Evolutionary conservation across 176 grass and related monocot species (phyloP), one percentile per base, ranked within the genome.

Genomic region (Oryza australiensis): DNA sequence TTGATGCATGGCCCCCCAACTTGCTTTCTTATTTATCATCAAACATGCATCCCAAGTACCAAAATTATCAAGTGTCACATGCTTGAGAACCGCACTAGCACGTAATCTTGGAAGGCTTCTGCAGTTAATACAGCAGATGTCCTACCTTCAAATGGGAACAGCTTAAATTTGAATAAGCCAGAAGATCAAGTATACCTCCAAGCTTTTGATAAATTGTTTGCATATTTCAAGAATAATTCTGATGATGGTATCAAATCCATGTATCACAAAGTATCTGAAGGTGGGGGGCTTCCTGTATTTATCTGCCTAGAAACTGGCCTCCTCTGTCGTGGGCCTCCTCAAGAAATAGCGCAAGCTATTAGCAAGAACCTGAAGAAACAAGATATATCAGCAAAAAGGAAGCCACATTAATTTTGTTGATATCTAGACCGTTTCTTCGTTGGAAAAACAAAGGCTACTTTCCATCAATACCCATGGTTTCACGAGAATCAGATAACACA

Each of bases 331-430:
- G 2, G 96, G 96, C 74, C 96, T 82, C 91, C 96, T 93, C 87
- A 99, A 91, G 89, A 90, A 99, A 81, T 99, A 99, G 49, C 87
- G 89, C 91, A 99, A 87, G 83, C 93, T 95, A 86, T 99, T 99
- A 26, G 48, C 88, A n/a, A 99, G 85, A 91, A 95, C 93, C 96
- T 99, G 80, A 71, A 83, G 18, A 28, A 30, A 37, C n/a, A 74
- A 82, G 51, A 28, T 59, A 74, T 72, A 75, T 86, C 16, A 90
- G 45, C 86, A 22, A 66, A 67, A 43, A 30, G 12, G 42, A 48
- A 16, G 79, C 59, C 38, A 51, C 66, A 66, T 26, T 9, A 43
- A 72, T 3, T 57, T 57, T 20, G 2, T 59, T 23, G 10, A n/a
- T 62, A 23, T 18, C 41, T 81, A 64, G 30, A 29, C 9, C 3